Evolutionary conservation across 345 rosid species (phyloP), one percentile per base, ranked within the genome.

Genomic region (Ceriops decandra): DNA sequence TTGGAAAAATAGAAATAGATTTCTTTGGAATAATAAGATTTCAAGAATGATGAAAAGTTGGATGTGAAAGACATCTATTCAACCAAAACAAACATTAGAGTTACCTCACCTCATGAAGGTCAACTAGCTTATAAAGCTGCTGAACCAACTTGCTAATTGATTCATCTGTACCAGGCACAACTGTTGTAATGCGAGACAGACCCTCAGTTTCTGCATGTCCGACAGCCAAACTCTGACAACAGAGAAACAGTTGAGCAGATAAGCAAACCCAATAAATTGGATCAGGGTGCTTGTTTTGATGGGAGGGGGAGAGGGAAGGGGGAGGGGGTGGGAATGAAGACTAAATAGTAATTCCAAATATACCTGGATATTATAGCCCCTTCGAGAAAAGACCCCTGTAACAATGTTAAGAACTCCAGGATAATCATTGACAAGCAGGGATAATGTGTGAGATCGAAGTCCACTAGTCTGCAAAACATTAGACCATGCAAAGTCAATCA

Each of bases 321-420:
- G 22, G 68, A 52, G 72, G 30, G 72, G 36, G 70, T 8, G 38
- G 52, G 9, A 32, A 57, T n/a, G 46, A 20, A 24, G 4, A 11
- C 5, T 42, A 42, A 42, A 15, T 16, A 61, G 19, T 20, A 20
- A 31, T 24, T 31, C 28, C 65, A 51, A 67, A 47, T 62, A 32
- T 66, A 80, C 99, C 96, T 95, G 99, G 78, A 95, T 88, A 66
- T 87, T 90, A 78, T 95, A 90, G 60, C 95, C 96, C 80, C 93
- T 83, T 74, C 92, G 83, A 74, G 99, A 82, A 47, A 95, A 84
- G 61, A 87, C 90, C 62, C 96, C 97, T 1, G 97, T 87, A 11
- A 91, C 69, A 36, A 85, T 79, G 77, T 95, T 95, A 58, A 95
- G 90, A 74, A 95, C 99, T 77, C 99, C 96, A 53, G 97, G 95